Evolutionary conservation across 441 rosid genomes (phyloP).

Genomic region (Pelargonium fulgidum): DNA sequence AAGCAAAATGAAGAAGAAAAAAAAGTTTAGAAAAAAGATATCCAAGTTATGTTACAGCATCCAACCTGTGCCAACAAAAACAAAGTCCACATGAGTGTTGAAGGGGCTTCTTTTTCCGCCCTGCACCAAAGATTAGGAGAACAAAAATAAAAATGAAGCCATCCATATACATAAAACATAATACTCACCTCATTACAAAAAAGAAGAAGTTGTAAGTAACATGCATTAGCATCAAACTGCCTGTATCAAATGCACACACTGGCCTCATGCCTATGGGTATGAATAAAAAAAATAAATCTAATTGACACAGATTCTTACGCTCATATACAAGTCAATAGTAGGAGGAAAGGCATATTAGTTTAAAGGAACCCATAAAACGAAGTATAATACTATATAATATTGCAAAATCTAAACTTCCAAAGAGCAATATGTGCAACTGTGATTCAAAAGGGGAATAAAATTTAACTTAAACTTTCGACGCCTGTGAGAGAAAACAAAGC

Average conservation of each 20-base stretch:
- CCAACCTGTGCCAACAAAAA: conserved; percentile 96
- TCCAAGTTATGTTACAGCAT: conserved; percentile 11
- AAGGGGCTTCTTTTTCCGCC: conserved; percentile 85
- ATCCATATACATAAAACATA: neutral
- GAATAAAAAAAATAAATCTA: neutral
- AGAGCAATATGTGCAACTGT: neutral
- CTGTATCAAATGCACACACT: neutral
- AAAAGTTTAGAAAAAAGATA: conserved; percentile 11
- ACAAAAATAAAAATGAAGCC: conserved; percentile 7
- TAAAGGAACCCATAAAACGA: neutral
- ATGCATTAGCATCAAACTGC: neutral
- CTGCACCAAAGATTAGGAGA: conserved; percentile 40
- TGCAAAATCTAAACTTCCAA: neutral
- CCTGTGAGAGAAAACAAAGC: neutral
- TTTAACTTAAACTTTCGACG: neutral
- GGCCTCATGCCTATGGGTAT: conserved; percentile 5
- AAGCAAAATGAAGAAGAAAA: conserved; percentile 9
- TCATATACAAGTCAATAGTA: neutral
- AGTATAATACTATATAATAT: neutral
- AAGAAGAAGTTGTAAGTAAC: neutral
- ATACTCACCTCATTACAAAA: neutral
- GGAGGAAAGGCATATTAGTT: neutral
- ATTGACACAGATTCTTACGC: neutral
- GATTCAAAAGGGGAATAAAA: neutral
- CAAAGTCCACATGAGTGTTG: conserved; percentile 87